These are phyloP conservation scores for Suhomyces faveliae DNA, from an alignment of 805 yeast genomes.

Conservation along the genomic window DNA sequence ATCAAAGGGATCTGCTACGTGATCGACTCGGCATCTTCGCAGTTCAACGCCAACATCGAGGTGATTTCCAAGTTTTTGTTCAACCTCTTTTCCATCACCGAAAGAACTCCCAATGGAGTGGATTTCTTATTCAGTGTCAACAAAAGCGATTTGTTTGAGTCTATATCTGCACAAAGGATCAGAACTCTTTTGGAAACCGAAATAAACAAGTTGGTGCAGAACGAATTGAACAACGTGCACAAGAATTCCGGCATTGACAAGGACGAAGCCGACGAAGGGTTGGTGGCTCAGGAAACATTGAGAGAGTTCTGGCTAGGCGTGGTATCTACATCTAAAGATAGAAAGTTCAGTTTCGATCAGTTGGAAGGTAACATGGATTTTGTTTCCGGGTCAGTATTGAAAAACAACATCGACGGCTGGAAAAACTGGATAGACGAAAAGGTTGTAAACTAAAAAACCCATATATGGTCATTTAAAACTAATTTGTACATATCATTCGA, in stretches of 20 bases:
- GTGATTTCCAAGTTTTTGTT: constrained; percentile 59
- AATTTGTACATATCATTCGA: no score
- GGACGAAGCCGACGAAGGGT: constrained; percentile 35
- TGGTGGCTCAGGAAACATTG: constrained; percentile 35
- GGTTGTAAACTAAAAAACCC: constrained; percentile 49
- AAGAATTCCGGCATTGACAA: constrained; percentile 43
- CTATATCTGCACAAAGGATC: constrained; percentile 67
- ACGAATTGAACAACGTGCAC: constrained; percentile 38
- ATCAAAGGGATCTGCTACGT: constrained; percentile 71
- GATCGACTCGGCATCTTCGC: constrained; percentile 68
- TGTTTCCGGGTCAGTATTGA: constrained; percentile 68
- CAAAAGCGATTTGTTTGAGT: constrained; percentile 81
- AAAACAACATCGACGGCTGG: constrained; percentile 58
- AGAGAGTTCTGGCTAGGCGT: constrained; percentile 46
- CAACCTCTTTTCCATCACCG: constrained; percentile 60
- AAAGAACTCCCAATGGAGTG: constrained; percentile 62
- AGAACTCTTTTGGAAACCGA: constrained; percentile 60
- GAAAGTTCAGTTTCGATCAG: constrained; percentile 58
- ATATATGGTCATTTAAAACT: no score
- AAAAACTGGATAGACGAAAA: constrained; percentile 77
- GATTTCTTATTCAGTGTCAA: constrained; percentile 79
- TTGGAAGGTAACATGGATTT: constrained; percentile 75
- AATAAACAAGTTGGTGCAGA: constrained; percentile 52
- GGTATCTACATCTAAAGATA: constrained; percentile 31
- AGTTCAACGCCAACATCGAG: constrained; percentile 36